phyloP scores from a whole-genome alignment of 73 alveolate species.

The Paraurostyla sp. region DNA sequence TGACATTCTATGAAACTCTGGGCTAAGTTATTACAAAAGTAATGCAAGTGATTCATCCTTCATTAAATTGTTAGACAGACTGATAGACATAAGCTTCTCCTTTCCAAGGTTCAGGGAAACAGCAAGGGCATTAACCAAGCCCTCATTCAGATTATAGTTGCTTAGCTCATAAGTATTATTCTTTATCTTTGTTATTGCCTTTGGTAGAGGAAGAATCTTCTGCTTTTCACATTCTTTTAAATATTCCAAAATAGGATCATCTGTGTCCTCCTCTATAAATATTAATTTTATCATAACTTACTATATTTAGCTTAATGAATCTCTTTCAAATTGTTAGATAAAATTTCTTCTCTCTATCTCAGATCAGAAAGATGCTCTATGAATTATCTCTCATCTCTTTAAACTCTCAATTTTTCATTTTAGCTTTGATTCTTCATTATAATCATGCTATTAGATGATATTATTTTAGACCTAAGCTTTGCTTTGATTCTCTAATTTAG shows the following conservation, averaged over 20 bases:
- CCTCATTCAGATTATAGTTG: not conserved
- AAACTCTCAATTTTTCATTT: not conserved
- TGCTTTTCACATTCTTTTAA: not conserved
- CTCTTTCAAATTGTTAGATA: not conserved
- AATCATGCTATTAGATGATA: not conserved
- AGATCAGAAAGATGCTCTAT: not conserved
- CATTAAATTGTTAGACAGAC: not conserved
- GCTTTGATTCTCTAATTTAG: not conserved
- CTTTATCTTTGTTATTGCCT: not conserved
- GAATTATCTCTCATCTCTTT: too few relatives aligned
- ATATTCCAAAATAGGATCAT: not conserved
- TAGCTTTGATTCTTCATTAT: too few relatives aligned
- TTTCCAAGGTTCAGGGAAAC: not conserved
- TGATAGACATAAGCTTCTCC: not conserved
- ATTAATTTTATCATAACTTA: not conserved
- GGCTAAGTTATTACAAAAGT: not conserved
- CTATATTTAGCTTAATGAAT: not conserved
- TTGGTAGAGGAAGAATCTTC: constrained; percentile 3
- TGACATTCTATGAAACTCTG: not conserved
- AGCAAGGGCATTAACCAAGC: not conserved
- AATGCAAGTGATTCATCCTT: constrained; percentile 1
- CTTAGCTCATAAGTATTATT: not conserved
- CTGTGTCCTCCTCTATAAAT: not conserved
- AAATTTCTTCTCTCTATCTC: constrained; percentile 1
- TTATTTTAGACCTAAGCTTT: not conserved